Percentiles rank a stretch among this genome's conserved stretches.
Conservation (phyloP, 768 basidiomycete genomes). For the Exsudoporus frostii region DNA sequence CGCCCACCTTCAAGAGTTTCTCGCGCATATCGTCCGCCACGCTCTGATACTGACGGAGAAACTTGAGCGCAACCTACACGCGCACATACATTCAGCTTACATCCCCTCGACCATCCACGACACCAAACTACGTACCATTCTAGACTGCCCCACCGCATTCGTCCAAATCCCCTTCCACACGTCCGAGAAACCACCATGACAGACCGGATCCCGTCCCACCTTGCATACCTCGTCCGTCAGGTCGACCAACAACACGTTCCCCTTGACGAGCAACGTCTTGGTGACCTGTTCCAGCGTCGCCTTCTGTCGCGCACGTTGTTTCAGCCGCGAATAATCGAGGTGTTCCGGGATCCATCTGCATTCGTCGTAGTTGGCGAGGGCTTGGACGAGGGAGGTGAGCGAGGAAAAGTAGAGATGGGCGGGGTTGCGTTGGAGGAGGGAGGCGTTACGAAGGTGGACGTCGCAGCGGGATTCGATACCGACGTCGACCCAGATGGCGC, state of each 20-base stretch:
- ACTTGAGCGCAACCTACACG: conserved; percentile 54
- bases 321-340: conserved; percentile 52
- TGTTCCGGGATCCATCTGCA: conserved; percentile 54
- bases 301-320: conserved; percentile 57
- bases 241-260: conserved; percentile 46
- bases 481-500: conserved; percentile 40
- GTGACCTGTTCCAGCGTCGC: conserved; percentile 51
- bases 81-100: background rate
- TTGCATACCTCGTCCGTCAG: conserved; percentile 53
- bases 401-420: conserved; percentile 50
- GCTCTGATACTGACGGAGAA: conserved; percentile 43
- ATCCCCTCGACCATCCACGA: background rate
- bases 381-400: conserved; percentile 48
- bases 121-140: conserved; percentile 11
- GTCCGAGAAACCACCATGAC: conserved; percentile 56
- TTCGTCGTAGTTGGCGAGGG: conserved; percentile 55
- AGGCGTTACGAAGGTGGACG: conserved; percentile 59
- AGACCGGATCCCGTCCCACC: conserved; percentile 46
- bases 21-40: conserved; percentile 51
- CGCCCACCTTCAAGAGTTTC: conserved; percentile 46
- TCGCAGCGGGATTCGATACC: conserved; percentile 52
- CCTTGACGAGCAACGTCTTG: conserved; percentile 53
- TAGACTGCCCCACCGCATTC: conserved; percentile 39
- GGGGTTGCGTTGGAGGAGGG: conserved; percentile 54
- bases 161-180: conserved; percentile 60